These are phyloP conservation scores for Calonectria leucothoes DNA, from an alignment of 2,329 filamentous ascomycete species.

Conservation along the genomic window DNA sequence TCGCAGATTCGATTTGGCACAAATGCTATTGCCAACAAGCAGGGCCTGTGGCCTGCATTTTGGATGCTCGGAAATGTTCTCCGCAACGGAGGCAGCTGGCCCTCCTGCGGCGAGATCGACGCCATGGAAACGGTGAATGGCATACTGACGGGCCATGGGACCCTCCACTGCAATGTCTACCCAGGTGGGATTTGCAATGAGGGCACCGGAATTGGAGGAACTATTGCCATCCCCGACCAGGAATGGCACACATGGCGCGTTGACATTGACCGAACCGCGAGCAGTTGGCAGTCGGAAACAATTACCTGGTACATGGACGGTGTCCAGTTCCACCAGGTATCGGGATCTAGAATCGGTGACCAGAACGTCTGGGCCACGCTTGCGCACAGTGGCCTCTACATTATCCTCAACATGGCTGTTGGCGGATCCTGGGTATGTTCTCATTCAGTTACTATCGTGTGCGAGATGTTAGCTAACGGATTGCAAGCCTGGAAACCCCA, in stretches of 20 bases:
- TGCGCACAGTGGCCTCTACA: conserved; percentile 59
- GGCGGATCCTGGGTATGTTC: conserved; percentile 60
- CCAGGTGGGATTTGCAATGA: conserved; percentile 60
- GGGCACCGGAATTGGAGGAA: conserved; percentile 52
- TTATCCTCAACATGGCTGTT: conserved; percentile 65
- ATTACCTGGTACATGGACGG: conserved; percentile 61
- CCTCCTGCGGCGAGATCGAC: conserved; percentile 35
- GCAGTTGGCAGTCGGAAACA: conserved; percentile 57
- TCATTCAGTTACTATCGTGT: fast-evolving
- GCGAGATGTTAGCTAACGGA: conserved; percentile 12
- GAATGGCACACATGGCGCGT: conserved; percentile 60
- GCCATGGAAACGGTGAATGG: conserved; percentile 35
- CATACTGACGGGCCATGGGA: conserved; percentile 12
- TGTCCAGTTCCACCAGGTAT: conserved; percentile 52
- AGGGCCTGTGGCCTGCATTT: conserved; percentile 52
- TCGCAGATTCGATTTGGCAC: conserved; percentile 49
- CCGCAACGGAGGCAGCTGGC: conserved; percentile 36
- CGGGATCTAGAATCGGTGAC: conserved; percentile 55
- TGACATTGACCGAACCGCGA: conserved; percentile 58
- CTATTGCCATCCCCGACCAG: conserved; percentile 49
- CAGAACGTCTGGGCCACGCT: conserved; percentile 58
- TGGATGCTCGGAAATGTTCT: conserved; percentile 39
- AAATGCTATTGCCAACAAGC: conserved; percentile 46
- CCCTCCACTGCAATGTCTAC: conserved; percentile 35
- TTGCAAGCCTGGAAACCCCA: conserved; percentile 57